Base-by-base conservation (phyloP, 192 early-diverging fungal species). In the Backusella psychrophila region DNA sequence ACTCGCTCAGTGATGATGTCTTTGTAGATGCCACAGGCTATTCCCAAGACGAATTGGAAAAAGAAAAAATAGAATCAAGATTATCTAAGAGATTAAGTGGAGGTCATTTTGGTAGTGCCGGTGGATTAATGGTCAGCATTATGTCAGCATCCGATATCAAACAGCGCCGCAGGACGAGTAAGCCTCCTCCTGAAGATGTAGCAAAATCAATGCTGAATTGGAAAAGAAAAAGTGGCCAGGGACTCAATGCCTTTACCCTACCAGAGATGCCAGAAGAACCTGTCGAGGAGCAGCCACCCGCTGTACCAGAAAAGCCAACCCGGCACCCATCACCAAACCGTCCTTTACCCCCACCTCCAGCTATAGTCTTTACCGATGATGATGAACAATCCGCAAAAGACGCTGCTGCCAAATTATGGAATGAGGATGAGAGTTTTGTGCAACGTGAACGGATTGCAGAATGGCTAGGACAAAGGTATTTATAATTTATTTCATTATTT, bases 401-500 rank as follows among this genome's bases (percentile, higher is more conserved):
- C 0, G 36, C 73, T 44, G 78, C 82, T 15, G 19, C 52, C 8
- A 67, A 70, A 31, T 69, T 79, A 12, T 83, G 82, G 82, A 39
- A 74, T 31, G 89, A 90, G 71, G 86, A 87, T 33, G 79, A 81
- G 29, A 65, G 76, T 0, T 86, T 88, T 72, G 70, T 86, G 21
- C 72, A 77, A 39, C 84, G 80, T 52, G 83, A 83, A 17, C 73
- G 70, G 15, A 86, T 88, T 23, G 77, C 89, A 6, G 84, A 85
- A 59, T 90, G 84, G 71, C 73, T 90, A 33, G 89, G 87, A 29
- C 70, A 77, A 80, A 75, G 56, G 82, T 84, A 82, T 67, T 49
- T 72, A 26, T 15, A 42, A 65, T 33, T 65, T 39, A 52, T 78
- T 66, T 33, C 33, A 39, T 63, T 66, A 66, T 52, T 74, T 49